phyloP scores from a whole-genome alignment of 73 alveolate species.

The Paramecium octaurelia region DNA sequence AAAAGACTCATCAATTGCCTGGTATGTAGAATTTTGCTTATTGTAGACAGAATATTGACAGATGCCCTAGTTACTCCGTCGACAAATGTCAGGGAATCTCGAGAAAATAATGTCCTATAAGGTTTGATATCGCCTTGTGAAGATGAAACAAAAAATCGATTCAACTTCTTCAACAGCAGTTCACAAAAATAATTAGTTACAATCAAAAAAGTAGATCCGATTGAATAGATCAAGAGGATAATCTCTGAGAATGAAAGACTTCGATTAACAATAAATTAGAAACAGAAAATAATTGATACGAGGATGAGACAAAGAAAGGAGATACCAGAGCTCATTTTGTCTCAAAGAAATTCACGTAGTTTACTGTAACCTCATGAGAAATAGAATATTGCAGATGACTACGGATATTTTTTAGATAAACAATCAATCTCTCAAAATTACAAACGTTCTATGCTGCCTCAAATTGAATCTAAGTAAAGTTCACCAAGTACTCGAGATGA shows the following conservation, averaged over 20 bases:
- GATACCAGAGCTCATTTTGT: neutral
- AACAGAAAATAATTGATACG: neutral
- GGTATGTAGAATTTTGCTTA: neutral
- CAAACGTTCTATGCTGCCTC: neutral
- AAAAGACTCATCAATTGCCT: neutral
- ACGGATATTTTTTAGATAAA: neutral
- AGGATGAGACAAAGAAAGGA: neutral
- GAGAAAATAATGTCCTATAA: neutral
- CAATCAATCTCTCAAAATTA: neutral
- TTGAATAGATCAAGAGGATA: neutral
- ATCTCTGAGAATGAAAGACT: neutral
- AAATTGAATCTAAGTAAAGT: neutral
- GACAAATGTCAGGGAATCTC: neutral
- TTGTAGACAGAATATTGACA: neutral
- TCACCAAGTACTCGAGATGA: slow-evolving; percentile 10
- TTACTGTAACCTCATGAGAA: neutral
- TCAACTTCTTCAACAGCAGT: neutral
- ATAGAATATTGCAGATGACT: neutral
- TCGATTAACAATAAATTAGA: neutral
- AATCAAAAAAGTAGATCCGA: neutral
- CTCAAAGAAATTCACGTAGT: slow-evolving; percentile 13
- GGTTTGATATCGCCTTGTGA: neutral
- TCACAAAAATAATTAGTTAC: neutral
- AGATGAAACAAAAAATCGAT: neutral
- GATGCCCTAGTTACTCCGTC: neutral